A percentile compares a stretch with the other conserved stretches of the same genome.
Conservation (phyloP, 2,329 filamentous ascomycete species). For the Aspergillus sp. region DNA sequence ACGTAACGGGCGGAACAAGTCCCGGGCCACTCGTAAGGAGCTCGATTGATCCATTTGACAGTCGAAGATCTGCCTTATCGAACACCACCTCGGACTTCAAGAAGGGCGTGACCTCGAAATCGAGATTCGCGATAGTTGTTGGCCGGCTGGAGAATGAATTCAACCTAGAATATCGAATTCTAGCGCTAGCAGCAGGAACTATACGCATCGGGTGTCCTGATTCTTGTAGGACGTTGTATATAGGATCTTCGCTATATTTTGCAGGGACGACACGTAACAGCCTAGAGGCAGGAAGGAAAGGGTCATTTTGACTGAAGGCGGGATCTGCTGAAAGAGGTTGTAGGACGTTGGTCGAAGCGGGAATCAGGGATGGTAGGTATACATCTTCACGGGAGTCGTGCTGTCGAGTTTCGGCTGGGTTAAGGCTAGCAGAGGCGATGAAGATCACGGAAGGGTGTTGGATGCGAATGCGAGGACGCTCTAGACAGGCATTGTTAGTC, state of each 20-base stretch:
- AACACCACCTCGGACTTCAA: constrained; percentile 55
- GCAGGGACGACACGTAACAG: constrained; percentile 61
- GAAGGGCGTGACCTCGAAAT: constrained; percentile 61
- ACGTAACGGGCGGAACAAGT: constrained; percentile 43
- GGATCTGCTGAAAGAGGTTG: constrained; percentile 59
- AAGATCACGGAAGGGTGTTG: constrained; percentile 62
- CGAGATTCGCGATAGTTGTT: constrained; percentile 57
- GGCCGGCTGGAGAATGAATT: constrained; percentile 49
- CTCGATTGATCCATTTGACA: constrained; percentile 55
- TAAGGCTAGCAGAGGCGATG: constrained; percentile 52
- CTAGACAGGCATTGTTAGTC: constrained; percentile 30
- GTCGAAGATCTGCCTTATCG: constrained; percentile 51
- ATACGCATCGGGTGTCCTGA: constrained; percentile 59
- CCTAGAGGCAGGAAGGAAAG: constrained; percentile 62
- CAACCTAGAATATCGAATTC: constrained; percentile 59
- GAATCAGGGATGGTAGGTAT: constrained; percentile 59
- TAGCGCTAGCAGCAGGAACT: constrained; percentile 60
- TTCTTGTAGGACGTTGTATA: constrained; percentile 59
- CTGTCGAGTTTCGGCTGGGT: constrained; percentile 46
- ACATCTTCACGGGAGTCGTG: constrained; percentile 49
- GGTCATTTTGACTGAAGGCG: constrained; percentile 50
- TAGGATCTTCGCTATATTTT: constrained; percentile 52
- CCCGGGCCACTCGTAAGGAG: constrained; percentile 44
- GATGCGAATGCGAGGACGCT: constrained; percentile 55
- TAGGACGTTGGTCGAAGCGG: constrained; percentile 62